phyloP scores from a whole-genome alignment of 2,329 filamentous ascomycete genomes.

The Tricladium varicosporioides region DNA sequence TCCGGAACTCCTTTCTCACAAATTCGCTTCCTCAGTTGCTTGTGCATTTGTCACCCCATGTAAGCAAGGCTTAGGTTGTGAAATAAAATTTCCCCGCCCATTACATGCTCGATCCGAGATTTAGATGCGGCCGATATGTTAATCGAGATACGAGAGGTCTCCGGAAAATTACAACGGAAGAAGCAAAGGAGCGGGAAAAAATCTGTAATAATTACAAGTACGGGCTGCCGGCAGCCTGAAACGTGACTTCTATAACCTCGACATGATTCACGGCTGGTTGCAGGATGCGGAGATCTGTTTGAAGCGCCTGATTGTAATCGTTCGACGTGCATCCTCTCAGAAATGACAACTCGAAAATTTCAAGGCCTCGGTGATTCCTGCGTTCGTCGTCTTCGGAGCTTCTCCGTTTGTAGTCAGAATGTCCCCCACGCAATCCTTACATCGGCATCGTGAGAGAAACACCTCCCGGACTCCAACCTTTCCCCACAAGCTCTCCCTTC shows the following conservation, averaged over 20 bases:
- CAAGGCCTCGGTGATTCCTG: background rate
- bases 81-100: too few species aligned
- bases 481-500: too few species aligned
- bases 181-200: background rate
- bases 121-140: background rate
- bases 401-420: background rate
- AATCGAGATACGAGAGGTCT: background rate
- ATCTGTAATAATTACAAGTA: background rate
- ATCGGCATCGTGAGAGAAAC: background rate
- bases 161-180: background rate
- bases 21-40: too few species aligned
- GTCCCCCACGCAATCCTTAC: too few species aligned
- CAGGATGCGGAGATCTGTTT: background rate
- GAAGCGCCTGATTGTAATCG: background rate
- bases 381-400: background rate
- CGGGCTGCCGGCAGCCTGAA: background rate
- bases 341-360: conserved; percentile 1
- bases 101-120: too few species aligned
- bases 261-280: background rate
- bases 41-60: too few species aligned
- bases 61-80: too few species aligned
- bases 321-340: background rate
- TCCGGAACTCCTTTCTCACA: too few species aligned
- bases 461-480: background rate
- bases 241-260: background rate